These are phyloP conservation scores for Xerocomus tenax DNA, from an alignment of 1,284 basidiomycete species.

Conservation along the genomic window DNA sequence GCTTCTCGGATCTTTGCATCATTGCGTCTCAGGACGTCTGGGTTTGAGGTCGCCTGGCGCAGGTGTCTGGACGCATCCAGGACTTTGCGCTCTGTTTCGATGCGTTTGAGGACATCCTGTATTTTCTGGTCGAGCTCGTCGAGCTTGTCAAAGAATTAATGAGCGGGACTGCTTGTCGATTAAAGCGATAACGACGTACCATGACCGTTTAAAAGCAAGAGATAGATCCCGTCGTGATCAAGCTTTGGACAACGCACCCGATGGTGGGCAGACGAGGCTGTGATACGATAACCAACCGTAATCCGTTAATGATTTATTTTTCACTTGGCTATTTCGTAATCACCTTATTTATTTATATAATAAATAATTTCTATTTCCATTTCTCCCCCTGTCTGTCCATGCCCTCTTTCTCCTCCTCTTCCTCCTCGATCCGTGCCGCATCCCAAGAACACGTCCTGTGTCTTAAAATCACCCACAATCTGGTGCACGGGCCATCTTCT, in stretches of 20 bases:
- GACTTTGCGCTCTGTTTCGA: conserved; percentile 87
- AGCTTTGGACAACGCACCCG: conserved; percentile 9
- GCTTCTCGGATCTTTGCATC: conserved; percentile 86
- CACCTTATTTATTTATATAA: conserved; percentile 1
- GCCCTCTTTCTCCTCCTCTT: conserved; percentile 34
- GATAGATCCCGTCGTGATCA: conserved; percentile 16
- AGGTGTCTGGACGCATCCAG: conserved; percentile 79
- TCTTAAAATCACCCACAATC: conserved; percentile 32
- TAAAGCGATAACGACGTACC: conserved; percentile 21
- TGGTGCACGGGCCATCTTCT: conserved; percentile 36
- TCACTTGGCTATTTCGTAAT: conserved; percentile 28
- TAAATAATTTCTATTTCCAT: conserved; percentile 12
- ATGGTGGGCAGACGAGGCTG: conserved; percentile 27
- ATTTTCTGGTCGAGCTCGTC: conserved; percentile 80
- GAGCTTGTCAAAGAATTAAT: conserved; percentile 18
- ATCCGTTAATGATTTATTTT: conserved; percentile 8
- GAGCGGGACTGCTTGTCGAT: conserved; percentile 8
- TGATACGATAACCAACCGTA: conserved; percentile 26
- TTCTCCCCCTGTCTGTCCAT: conserved; percentile 21
- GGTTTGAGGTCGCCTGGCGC: conserved; percentile 76
- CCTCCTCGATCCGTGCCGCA: conserved; percentile 29
- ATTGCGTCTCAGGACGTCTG: conserved; percentile 73
- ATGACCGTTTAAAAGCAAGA: conserved; percentile 24
- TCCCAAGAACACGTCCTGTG: conserved; percentile 28
- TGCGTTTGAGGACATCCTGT: conserved; percentile 82